These are phyloP conservation scores for Oryza meyeriana DNA, from an alignment of 176 grass and related monocot genomes.

Conservation along the genomic window DNA sequence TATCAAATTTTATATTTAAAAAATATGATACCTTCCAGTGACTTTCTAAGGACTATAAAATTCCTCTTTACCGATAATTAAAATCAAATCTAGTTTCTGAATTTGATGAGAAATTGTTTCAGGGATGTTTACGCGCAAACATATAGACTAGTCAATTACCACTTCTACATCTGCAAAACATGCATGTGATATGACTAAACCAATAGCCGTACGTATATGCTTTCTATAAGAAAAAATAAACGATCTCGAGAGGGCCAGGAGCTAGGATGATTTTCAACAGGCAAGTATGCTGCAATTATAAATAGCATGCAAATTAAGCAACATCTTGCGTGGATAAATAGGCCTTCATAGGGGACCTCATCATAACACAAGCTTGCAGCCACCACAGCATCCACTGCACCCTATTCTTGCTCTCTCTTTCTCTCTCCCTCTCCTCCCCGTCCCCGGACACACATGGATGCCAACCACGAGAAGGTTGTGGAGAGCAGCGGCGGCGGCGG, in stretches of 20 bases:
- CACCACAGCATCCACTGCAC: too few species aligned
- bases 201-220: background rate
- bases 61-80: too few species aligned
- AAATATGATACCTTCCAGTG: too few species aligned
- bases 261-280: background rate
- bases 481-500: conserved; percentile 3
- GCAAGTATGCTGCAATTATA: background rate
- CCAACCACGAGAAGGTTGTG: conserved; percentile 18
- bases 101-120: too few species aligned
- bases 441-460: conserved; percentile 39
- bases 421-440: background rate
- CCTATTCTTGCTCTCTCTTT: too few species aligned
- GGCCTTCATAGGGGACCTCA: background rate
- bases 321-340: background rate
- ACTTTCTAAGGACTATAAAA: too few species aligned
- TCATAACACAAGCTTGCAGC: background rate
- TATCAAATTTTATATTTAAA: too few species aligned
- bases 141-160: background rate
- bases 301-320: too few species aligned
- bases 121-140: too few species aligned
- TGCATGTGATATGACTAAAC: background rate
- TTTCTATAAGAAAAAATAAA: too few species aligned
- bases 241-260: background rate
- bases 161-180: background rate
- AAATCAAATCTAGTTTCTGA: too few species aligned